These are phyloP conservation scores for Sclerotinia sclerotiorum DNA, from an alignment of 2,329 filamentous ascomycete species.

Conservation along the genomic window DNA sequence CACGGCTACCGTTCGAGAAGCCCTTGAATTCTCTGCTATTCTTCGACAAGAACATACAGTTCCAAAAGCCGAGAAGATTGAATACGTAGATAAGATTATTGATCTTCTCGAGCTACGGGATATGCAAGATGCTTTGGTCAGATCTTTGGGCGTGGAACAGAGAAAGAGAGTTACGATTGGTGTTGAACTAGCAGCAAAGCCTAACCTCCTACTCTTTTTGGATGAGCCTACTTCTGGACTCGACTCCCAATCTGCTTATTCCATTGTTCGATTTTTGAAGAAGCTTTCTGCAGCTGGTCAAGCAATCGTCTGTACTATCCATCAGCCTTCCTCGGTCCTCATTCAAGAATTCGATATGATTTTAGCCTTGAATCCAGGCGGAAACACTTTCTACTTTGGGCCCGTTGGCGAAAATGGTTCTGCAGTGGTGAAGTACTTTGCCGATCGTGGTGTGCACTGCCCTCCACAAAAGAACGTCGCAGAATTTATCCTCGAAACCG, in stretches of 20 bases:
- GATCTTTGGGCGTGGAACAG: conserved; percentile 59
- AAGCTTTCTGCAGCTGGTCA: conserved; percentile 66
- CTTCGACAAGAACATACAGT: conserved; percentile 58
- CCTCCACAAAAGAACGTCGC: conserved; percentile 66
- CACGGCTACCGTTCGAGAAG: conserved; percentile 66
- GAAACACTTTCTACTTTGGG: conserved; percentile 71
- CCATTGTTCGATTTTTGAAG: conserved; percentile 66
- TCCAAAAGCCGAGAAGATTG: conserved; percentile 60
- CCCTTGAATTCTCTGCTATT: conserved; percentile 67
- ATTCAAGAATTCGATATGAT: conserved; percentile 75
- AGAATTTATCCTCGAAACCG: conserved; percentile 66
- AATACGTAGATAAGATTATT: conserved; percentile 66
- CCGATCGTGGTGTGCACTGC: conserved; percentile 62
- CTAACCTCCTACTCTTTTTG: conserved; percentile 65
- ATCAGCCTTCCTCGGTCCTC: conserved; percentile 68
- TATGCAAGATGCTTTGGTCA: conserved; percentile 66
- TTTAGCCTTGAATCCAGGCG: conserved; percentile 65
- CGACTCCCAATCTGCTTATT: conserved; percentile 67
- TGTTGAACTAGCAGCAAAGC: conserved; percentile 70
- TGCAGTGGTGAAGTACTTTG: conserved; percentile 67
- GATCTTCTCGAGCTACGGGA: conserved; percentile 63
- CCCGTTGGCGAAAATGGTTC: conserved; percentile 66
- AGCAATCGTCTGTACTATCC: conserved; percentile 72
- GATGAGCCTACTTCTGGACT: conserved; percentile 72
- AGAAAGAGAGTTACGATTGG: conserved; percentile 72